Conservation (phyloP, 2,329 filamentous ascomycete species). For the Myriosclerotinia scirpicola region DNA sequence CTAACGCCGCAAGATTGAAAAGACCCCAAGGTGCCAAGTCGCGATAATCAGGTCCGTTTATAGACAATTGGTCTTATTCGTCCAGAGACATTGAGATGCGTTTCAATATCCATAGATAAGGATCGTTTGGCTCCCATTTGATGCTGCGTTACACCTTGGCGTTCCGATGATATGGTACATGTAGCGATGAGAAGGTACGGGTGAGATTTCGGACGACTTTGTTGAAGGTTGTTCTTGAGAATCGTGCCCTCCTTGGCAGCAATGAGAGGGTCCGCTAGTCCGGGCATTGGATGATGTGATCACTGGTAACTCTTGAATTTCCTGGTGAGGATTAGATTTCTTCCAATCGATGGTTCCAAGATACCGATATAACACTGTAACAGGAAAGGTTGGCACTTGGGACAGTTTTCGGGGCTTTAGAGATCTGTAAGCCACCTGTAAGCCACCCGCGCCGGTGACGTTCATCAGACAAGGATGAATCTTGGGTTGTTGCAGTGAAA, state of each 20-base stretch:
- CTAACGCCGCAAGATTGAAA: neutral
- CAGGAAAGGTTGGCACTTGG: too few relatives aligned
- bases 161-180: neutral
- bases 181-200: neutral
- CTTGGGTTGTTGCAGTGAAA: neutral
- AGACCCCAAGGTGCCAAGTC: slow-evolving; percentile 14
- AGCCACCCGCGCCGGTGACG: neutral
- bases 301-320: neutral
- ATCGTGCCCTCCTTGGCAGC: slow-evolving; percentile 7
- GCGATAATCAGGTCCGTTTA: neutral
- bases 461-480: neutral
- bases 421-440: too few relatives aligned
- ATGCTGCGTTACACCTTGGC: neutral
- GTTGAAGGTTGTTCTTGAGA: neutral
- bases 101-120: slow-evolving; percentile 9
- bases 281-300: slow-evolving; percentile 5
- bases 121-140: slow-evolving; percentile 1
- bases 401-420: neutral
- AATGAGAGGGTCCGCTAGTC: neutral
- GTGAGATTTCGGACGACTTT: slow-evolving; percentile 7
- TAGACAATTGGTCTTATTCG: slow-evolving; percentile 5
- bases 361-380: too few relatives aligned
- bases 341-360: too few relatives aligned
- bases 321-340: neutral
- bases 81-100: neutral